Conservation (phyloP, 192 early-diverging fungal species). For the Allomyces arbusculus region DNA sequence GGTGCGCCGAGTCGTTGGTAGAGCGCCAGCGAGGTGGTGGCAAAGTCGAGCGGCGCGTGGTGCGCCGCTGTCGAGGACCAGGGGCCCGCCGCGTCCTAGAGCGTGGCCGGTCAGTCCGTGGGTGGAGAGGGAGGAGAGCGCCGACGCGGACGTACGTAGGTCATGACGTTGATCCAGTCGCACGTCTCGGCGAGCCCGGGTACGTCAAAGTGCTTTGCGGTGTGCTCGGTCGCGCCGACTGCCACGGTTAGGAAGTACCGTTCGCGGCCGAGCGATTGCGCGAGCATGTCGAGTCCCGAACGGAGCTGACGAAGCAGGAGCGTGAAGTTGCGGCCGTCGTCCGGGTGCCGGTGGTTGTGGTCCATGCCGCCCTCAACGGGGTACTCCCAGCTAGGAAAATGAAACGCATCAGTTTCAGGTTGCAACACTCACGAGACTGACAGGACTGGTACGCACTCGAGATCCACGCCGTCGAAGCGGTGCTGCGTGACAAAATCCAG, state of each 20-base stretch:
- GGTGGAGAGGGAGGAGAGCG: no score
- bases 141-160: conserved; percentile 27
- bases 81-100: conserved; percentile 28
- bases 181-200: not conserved
- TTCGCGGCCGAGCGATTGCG: conserved; percentile 8
- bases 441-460: not conserved
- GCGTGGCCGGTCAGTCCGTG: no score
- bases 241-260: no score
- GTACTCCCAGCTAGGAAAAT: conserved; percentile 32
- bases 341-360: conserved; percentile 32
- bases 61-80: conserved; percentile 54
- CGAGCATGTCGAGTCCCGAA: conserved; percentile 34
- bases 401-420: no score
- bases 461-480: not conserved
- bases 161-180: conserved; percentile 78
- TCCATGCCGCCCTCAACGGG: conserved; percentile 40
- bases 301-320: conserved; percentile 53
- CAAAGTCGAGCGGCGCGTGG: conserved; percentile 64
- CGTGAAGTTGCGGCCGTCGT: conserved; percentile 65
- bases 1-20: conserved; percentile 58
- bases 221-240: no score
- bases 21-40: conserved; percentile 46
- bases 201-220: not conserved
- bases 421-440: no score
- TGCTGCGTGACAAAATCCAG: not conserved